Evolutionary conservation across 305 asterid genomes (phyloP).

Genomic region (Fraxinus platypoda): DNA sequence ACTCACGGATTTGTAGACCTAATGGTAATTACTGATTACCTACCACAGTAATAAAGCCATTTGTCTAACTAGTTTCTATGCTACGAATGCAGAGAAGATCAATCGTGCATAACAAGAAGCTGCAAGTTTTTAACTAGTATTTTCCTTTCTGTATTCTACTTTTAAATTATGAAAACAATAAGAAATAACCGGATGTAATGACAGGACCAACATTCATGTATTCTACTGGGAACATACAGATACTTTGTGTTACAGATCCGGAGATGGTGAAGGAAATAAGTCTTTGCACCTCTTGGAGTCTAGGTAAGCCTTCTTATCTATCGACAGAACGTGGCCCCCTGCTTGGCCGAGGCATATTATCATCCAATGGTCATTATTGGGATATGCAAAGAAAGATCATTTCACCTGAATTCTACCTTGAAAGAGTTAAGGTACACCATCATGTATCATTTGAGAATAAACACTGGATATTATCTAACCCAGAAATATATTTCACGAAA

Average conservation of each 20-base stretch:
- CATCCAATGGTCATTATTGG: slow-evolving; percentile 76
- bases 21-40: background rate
- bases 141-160: background rate
- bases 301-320: slow-evolving; percentile 67
- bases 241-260: slow-evolving; percentile 48
- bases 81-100: background rate
- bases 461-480: background rate
- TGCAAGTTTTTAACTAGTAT: background rate
- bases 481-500: background rate
- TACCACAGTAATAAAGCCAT: background rate
- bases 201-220: slow-evolving; percentile 59
- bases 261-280: slow-evolving; percentile 56
- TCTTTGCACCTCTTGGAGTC: slow-evolving; percentile 44
- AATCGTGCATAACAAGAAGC: background rate
- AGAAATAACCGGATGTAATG: slow-evolving; percentile 7
- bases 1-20: background rate
- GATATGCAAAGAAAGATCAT: slow-evolving; percentile 64
- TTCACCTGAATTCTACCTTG: slow-evolving; percentile 71
- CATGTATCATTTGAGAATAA: background rate
- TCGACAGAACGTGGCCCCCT: slow-evolving; percentile 68
- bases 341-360: slow-evolving; percentile 68
- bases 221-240: slow-evolving; percentile 61
- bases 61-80: background rate
- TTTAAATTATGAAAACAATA: background rate
- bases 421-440: slow-evolving; percentile 61